Base-by-base conservation (phyloP, 2,329 filamentous ascomycete genomes). In the Paraconiothyrium sp. region DNA sequence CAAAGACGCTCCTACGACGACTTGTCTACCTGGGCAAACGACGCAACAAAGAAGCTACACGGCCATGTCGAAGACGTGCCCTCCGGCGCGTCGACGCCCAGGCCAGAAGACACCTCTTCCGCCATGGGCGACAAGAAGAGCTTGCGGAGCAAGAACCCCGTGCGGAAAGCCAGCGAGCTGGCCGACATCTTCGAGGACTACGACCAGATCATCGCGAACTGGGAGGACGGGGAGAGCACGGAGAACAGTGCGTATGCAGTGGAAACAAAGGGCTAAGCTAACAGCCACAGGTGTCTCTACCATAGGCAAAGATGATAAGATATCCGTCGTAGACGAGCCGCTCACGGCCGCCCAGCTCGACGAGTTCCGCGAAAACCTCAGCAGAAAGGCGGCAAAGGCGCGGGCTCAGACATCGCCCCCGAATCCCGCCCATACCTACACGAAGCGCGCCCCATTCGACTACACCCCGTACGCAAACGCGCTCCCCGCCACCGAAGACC, bases 111-210 rank as follows among this genome's bases (percentile, higher is more conserved):
- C 47, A 51, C 69, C 10, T 30, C 67, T 9, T 62, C 61, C 39
- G 62, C 54, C 57, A 66, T 60, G 39, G 54, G 54, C 63, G 89
- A 92, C 68, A 90, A 87, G 77, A 83, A 94, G 72, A 94, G 93
- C 75, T 83, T 97, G 76, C 88, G 94, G 65, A 97, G 93, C 56
- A 92, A 96, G 72, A 93, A 97, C 75, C 86, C 86, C 72, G 91
- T 90, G 11, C 90, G 90, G 55, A 86, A 92, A 69, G 90, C 93
- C 80, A 97, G 93, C 80, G 94, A 97, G 75, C 85, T 98, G 63
- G 90, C 93, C 41, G 87, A 89, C 51, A 98, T 97, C 80, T 97
- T 98, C 74, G 89, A 92, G 56, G 94, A 96, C 73, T 98, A 97
- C 79, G 94, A 97, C 79, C 92, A 97, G 76, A 88, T 97, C 68